phyloP scores from a whole-genome alignment of 169 alveolate species.

The Plasmodium yoelii region DNA sequence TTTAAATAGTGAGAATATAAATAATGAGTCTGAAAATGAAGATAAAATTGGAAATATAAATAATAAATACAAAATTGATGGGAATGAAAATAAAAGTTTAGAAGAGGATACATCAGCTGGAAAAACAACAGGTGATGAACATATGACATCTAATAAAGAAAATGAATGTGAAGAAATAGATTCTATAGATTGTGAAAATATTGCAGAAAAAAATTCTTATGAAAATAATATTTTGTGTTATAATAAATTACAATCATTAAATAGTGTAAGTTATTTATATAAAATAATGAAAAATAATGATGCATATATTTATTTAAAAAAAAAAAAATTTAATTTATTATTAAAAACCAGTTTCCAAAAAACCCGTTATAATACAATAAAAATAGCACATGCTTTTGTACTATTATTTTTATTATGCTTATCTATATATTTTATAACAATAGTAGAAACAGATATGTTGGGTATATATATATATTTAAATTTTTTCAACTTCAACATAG shows the following conservation, averaged over 20 bases:
- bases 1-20: too few species aligned
- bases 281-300: slow-evolving; percentile 65
- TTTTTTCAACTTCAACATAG: slow-evolving; percentile 60
- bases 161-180: too few species aligned
- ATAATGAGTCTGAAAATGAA: too few species aligned
- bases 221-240: slow-evolving; percentile 31
- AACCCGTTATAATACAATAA: slow-evolving; percentile 9
- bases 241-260: slow-evolving; percentile 38
- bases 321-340: slow-evolving; percentile 44
- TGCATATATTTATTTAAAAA: slow-evolving; percentile 65
- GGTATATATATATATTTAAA: slow-evolving; percentile 62
- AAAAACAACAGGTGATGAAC: too few species aligned
- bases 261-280: slow-evolving; percentile 20
- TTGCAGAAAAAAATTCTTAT: neutral
- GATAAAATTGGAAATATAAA: too few species aligned
- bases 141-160: too few species aligned
- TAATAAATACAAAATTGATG: too few species aligned
- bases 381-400: slow-evolving; percentile 25
- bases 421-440: slow-evolving; percentile 44
- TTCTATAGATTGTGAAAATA: neutral
- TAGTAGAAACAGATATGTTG: slow-evolving; percentile 25
- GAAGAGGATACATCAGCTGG: too few species aligned
- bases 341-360: slow-evolving; percentile 5
- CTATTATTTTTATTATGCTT: slow-evolving; percentile 25
- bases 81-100: too few species aligned